Conservation (phyloP, 2,329 filamentous ascomycete species). For the Tolypocladium album region DNA sequence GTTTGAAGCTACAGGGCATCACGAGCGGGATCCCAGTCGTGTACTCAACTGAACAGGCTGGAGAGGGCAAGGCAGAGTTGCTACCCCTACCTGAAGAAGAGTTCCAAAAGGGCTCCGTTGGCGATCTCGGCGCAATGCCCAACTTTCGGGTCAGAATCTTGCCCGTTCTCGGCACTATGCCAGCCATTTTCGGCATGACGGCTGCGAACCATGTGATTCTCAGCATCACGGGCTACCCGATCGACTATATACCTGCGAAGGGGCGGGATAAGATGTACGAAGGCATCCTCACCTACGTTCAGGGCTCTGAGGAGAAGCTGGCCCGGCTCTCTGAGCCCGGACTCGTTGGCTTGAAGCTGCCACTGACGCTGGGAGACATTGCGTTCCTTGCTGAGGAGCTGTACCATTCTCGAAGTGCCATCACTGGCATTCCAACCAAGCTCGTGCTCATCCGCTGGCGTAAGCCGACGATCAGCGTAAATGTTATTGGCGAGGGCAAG, state of each 20-base stretch:
- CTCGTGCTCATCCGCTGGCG: conserved; percentile 75
- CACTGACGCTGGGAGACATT: conserved; percentile 69
- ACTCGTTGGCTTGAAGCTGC: conserved; percentile 62
- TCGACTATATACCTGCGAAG: conserved; percentile 73
- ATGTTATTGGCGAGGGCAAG: conserved; percentile 50
- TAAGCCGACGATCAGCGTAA: conserved; percentile 50
- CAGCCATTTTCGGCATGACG: conserved; percentile 86
- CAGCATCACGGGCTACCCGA: conserved; percentile 69
- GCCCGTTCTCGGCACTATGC: conserved; percentile 93
- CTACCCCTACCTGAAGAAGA: conserved; percentile 82
- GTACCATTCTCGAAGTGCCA: conserved; percentile 68
- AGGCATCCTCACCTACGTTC: conserved; percentile 62
- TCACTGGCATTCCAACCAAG: conserved; percentile 73
- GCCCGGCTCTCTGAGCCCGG: conserved; percentile 32
- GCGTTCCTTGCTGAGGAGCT: conserved; percentile 86
- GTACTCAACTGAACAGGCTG: conserved; percentile 83
- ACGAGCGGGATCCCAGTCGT: conserved; percentile 81
- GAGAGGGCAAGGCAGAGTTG: conserved; percentile 82
- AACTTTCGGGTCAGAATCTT: conserved; percentile 94
- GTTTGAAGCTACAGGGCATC: conserved; percentile 68
- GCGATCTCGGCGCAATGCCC: conserved; percentile 77
- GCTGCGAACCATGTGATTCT: conserved; percentile 90
- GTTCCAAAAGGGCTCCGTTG: conserved; percentile 73
- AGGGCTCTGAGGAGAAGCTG: conserved; percentile 69
- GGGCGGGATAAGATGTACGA: conserved; percentile 88